phyloP scores from a whole-genome alignment of 192 early-diverging fungal species.

The Entomortierella beljakovae region DNA sequence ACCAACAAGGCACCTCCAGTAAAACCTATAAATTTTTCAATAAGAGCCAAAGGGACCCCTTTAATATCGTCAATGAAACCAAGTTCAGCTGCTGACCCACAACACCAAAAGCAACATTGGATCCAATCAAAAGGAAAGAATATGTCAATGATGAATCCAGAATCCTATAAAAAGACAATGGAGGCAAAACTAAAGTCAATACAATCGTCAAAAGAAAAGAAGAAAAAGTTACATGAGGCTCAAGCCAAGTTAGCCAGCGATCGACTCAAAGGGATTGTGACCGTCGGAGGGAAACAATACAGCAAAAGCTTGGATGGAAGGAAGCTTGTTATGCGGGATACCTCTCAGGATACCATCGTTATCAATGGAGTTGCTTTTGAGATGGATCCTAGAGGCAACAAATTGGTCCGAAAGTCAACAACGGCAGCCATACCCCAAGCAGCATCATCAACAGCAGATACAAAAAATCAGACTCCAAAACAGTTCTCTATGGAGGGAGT shows the following conservation, averaged over 20 bases:
- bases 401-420: slow-evolving; percentile 34
- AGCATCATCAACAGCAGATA: not conserved
- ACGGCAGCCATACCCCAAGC: not conserved
- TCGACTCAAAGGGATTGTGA: slow-evolving; percentile 36
- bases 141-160: slow-evolving; percentile 44
- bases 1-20: not conserved
- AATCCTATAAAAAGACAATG: slow-evolving; percentile 50
- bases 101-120: slow-evolving; percentile 26
- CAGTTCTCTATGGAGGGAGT: slow-evolving; percentile 50
- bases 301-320: slow-evolving; percentile 38
- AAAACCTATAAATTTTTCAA: not conserved
- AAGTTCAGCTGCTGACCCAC: not conserved
- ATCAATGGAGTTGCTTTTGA: slow-evolving; percentile 51
- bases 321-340: slow-evolving; percentile 27
- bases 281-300: slow-evolving; percentile 32
- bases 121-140: slow-evolving; percentile 50
- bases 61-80: not conserved
- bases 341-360: slow-evolving; percentile 26
- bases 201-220: slow-evolving; percentile 25
- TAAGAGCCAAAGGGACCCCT: not conserved
- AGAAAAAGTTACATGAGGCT: slow-evolving; percentile 16
- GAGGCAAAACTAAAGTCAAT: slow-evolving; percentile 49
- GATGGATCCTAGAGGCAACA: slow-evolving; percentile 52
- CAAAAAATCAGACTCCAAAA: slow-evolving; percentile 27
- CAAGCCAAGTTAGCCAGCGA: slow-evolving; percentile 25